Percentiles rank a stretch among this genome's conserved stretches.
These are phyloP conservation scores for Conticribra weissflogii DNA, from an alignment of 108 stramenopile genomes.

Conservation along the genomic window DNA sequence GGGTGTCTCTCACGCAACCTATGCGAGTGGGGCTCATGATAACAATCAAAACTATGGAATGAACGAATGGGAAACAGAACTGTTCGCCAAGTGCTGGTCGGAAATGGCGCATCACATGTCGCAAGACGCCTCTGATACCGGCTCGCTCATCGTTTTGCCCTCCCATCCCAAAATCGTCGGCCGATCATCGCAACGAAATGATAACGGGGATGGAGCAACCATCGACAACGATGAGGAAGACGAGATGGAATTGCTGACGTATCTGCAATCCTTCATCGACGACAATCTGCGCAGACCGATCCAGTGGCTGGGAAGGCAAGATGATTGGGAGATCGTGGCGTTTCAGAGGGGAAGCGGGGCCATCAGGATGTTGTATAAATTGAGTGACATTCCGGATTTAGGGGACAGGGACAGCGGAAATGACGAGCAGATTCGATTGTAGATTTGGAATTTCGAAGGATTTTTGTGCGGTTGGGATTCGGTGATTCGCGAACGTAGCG, in stretches of 20 bases:
- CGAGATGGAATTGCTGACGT: conserved; percentile 1
- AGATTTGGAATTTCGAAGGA: not conserved
- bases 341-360: conserved; percentile 58
- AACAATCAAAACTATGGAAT: not conserved
- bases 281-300: conserved; percentile 67
- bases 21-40: not conserved
- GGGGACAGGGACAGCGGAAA: conserved; percentile 22
- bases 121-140: conserved; percentile 48
- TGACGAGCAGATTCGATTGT: not conserved
- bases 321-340: conserved; percentile 69
- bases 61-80: conserved; percentile 39
- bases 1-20: not conserved
- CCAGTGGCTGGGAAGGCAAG: conserved; percentile 62
- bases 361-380: conserved; percentile 68
- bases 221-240: conserved; percentile 8
- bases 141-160: conserved; percentile 71
- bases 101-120: conserved; percentile 56
- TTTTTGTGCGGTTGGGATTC: not conserved
- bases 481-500: too few relatives aligned
- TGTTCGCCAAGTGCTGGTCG: conserved; percentile 74
- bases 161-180: conserved; percentile 10
- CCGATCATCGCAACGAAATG: too few relatives aligned
- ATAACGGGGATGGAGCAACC: too few relatives aligned
- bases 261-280: conserved; percentile 52
- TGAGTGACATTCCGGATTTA: conserved; percentile 65